phyloP scores from a whole-genome alignment of 2,329 filamentous ascomycete species.

The Xylariaceae sp. region DNA sequence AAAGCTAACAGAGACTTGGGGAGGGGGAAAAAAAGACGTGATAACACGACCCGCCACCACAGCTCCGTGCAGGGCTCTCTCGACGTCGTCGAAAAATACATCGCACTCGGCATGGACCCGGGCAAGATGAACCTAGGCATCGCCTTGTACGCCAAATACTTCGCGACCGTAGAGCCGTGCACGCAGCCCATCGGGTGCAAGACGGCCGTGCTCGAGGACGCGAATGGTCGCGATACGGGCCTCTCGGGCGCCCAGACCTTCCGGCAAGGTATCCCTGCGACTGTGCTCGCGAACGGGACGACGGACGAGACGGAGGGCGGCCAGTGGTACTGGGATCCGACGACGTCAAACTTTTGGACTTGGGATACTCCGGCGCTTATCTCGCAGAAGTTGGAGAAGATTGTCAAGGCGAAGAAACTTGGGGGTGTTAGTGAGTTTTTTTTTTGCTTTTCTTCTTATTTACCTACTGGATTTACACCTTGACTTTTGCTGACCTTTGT shows the following conservation, averaged over 20 bases:
- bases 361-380: constrained; percentile 63
- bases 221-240: constrained; percentile 48
- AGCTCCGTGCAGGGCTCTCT: constrained; percentile 54
- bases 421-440: constrained; percentile 55
- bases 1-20: too few species aligned
- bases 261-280: constrained; percentile 22
- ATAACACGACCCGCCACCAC: constrained; percentile 59
- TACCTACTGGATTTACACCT: not conserved
- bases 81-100: constrained; percentile 53
- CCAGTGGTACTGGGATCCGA: constrained; percentile 62
- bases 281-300: constrained; percentile 36
- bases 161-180: constrained; percentile 41
- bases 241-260: constrained; percentile 49
- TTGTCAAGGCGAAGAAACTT: constrained; percentile 51
- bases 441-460: not conserved
- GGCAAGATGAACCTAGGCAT: constrained; percentile 57
- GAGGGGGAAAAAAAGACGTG: constrained; percentile 46
- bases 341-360: constrained; percentile 62
- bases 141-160: constrained; percentile 64
- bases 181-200: constrained; percentile 47
- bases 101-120: constrained; percentile 46
- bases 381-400: constrained; percentile 52
- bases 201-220: constrained; percentile 53
- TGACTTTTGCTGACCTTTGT: constrained; percentile 6
- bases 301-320: constrained; percentile 57